Base-by-base conservation (phyloP, 2,329 filamentous ascomycete genomes). In the Diatrype stigma region DNA sequence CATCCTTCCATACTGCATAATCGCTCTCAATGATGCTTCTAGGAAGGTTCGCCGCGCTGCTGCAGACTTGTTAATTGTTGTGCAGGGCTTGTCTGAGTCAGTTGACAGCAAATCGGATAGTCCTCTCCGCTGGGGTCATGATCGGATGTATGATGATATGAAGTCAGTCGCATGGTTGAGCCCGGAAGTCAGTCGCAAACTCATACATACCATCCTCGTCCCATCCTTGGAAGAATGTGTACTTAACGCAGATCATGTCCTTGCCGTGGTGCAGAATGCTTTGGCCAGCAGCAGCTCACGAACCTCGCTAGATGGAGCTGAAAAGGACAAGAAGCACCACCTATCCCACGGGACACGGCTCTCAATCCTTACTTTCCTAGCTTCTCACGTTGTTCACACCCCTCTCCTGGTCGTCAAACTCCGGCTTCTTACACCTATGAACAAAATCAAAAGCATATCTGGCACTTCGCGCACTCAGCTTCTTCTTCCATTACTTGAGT, bases 171-270 rank as follows among this genome's bases (percentile, higher is more conserved):
- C 79, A 44, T 82, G 80, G 75, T 74, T 95, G 49, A 69, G 79
- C 3, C 63, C 72, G 1, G 78, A 84, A 22, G 78, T 86, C 49
- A 73, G 74, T 2, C 72, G 78, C 42, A 84, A 81, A 51, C 69
- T 95, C 19, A 63, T 94, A 1, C 77, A 82, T 19, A 75, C 81
- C 19, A 76, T 87, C 35, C 70, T 96, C n/a, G 67, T 90, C 19
- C 89, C 89, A 0, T 81, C 80, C 2, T 71, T 96, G 10, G 92
- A 96, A 68, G 94, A 96, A 68, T 95, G 87, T 62, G 78, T 93
- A 3, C 81, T 96, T 58, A 91, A 97, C 63, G 73, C 82, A 3
- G 81, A 79, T 26, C 85, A 94, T 54, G 77, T 96, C 42, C 73
- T 79, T 23, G 80, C 81, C 19, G 78, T 85, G 2, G 67, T 96